Percentiles rank a stretch among this genome's conserved stretches.
Conservation (phyloP, 139 green algal genomes). For the Chlorella sp. region DNA sequence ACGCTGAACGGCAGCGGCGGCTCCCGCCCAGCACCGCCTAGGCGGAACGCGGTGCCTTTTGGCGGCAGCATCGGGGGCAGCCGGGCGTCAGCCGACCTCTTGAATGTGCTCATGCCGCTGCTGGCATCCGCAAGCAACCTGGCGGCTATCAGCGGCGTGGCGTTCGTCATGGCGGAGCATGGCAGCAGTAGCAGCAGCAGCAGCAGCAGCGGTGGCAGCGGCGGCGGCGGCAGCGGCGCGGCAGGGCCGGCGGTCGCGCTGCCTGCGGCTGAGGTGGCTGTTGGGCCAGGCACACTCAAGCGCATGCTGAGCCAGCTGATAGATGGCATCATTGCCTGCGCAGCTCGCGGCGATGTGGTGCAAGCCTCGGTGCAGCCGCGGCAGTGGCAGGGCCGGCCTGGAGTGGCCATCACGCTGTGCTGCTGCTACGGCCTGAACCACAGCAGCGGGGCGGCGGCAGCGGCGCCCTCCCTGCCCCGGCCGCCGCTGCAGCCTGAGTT, state of each 20-base stretch:
- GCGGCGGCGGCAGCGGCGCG: neutral
- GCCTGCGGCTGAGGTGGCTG: slow-evolving; percentile 32
- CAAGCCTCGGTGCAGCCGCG: slow-evolving; percentile 22
- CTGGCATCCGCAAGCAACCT: slow-evolving; percentile 37
- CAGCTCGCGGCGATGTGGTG: slow-evolving; percentile 30
- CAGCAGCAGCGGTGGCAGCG: neutral
- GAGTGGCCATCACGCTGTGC: slow-evolving; percentile 38
- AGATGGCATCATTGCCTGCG: slow-evolving; percentile 34
- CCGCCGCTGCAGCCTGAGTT: slow-evolving; percentile 18
- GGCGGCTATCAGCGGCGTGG: slow-evolving; percentile 33
- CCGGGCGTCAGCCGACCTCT: slow-evolving; percentile 19
- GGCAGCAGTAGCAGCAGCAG: neutral
- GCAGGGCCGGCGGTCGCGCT: neutral
- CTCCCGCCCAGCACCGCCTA: neutral
- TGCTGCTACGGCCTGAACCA: slow-evolving; percentile 19
- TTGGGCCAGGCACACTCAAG: slow-evolving; percentile 32
- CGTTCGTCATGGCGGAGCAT: slow-evolving; percentile 4
- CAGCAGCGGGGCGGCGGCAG: slow-evolving; percentile 2
- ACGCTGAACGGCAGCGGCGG: neutral
- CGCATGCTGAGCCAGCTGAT: slow-evolving; percentile 45
- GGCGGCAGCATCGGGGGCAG: neutral
- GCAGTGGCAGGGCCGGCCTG: slow-evolving; percentile 16
- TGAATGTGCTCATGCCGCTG: slow-evolving; percentile 40
- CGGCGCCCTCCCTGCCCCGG: neutral
- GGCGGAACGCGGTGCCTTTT: no score